Percentiles rank a stretch among this genome's conserved stretches.
These are phyloP conservation scores for Mycena leptocephala DNA, from an alignment of 768 basidiomycete species.

Conservation along the genomic window DNA sequence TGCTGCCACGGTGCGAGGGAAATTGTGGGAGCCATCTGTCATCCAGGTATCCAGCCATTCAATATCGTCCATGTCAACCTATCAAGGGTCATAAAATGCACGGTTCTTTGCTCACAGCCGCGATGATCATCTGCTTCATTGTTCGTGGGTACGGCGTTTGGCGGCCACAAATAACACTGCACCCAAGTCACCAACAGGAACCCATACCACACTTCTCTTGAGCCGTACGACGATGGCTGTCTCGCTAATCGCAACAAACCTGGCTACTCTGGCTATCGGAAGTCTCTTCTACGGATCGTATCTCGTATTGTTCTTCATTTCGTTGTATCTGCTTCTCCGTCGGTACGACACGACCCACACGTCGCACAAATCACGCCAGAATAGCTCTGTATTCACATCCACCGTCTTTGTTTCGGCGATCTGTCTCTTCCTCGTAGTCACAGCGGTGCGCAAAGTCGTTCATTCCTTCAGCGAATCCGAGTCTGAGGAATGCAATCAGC, in stretches of 20 bases:
- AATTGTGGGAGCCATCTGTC: not conserved
- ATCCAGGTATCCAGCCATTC: no score
- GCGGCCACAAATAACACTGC: no score
- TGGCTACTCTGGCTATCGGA: not conserved
- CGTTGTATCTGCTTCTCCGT: constrained; percentile 13
- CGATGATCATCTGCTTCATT: not conserved
- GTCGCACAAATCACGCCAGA: not conserved
- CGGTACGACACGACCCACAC: not conserved
- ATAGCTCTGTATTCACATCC: constrained; percentile 2
- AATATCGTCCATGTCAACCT: no score
- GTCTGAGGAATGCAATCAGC: not conserved
- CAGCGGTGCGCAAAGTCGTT: not conserved
- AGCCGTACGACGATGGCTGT: not conserved
- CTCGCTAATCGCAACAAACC: not conserved
- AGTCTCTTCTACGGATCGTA: constrained; percentile 26
- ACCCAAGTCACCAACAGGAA: no score
- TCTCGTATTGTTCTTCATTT: constrained; percentile 14
- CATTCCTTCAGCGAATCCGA: not conserved
- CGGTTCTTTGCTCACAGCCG: no score
- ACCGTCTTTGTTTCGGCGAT: constrained; percentile 6
- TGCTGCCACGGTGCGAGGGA: not conserved
- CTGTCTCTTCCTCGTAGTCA: constrained; percentile 3
- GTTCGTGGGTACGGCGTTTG: not conserved
- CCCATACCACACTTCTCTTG: not conserved
- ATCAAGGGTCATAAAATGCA: no score